Conservation (phyloP, 371 early-diverging fungal species). For the Encephalitozoon intestinalis region DNA sequence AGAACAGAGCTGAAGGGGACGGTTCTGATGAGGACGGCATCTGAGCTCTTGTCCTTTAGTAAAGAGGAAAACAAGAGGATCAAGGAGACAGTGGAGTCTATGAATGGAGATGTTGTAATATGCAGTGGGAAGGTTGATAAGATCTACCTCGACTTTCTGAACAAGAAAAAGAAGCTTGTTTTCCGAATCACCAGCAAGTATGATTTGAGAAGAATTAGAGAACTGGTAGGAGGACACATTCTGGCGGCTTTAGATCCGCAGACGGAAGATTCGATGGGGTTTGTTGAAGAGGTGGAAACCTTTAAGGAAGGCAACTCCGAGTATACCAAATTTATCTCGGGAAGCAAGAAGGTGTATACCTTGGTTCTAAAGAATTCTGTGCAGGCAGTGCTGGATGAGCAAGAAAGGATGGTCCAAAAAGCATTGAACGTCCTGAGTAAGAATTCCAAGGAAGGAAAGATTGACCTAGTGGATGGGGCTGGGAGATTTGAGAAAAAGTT, state of each 20-base stretch:
- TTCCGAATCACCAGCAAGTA: constrained; percentile 55
- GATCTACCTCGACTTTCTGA: constrained; percentile 53
- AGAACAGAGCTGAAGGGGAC: constrained; percentile 98
- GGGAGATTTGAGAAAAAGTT: not conserved
- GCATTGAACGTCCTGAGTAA: constrained; percentile 29
- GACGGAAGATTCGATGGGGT: constrained; percentile 17
- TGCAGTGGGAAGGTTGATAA: constrained; percentile 55
- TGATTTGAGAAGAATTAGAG: constrained; percentile 57
- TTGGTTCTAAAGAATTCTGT: constrained; percentile 55
- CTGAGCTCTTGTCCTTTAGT: constrained; percentile 85
- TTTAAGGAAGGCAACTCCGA: constrained; percentile 37
- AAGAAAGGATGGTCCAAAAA: constrained; percentile 41
- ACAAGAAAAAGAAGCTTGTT: constrained; percentile 50
- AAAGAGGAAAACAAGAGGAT: constrained; percentile 70
- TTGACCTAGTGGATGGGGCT: not conserved
- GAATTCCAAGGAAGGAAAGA: constrained; percentile 28
- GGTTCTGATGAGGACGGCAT: constrained; percentile 83
- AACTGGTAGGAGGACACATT: constrained; percentile 49
- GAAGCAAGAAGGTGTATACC: constrained; percentile 35
- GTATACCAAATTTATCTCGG: constrained; percentile 45
- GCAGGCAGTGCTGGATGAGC: constrained; percentile 51
- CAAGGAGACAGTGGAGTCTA: constrained; percentile 67
- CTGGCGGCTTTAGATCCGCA: constrained; percentile 28
- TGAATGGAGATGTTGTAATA: constrained; percentile 67
- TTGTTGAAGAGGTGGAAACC: constrained; percentile 25